A percentile compares a stretch with the other conserved stretches of the same genome.
Conservation (phyloP, 345 rosid species). For the Cardamine occulta region DNA sequence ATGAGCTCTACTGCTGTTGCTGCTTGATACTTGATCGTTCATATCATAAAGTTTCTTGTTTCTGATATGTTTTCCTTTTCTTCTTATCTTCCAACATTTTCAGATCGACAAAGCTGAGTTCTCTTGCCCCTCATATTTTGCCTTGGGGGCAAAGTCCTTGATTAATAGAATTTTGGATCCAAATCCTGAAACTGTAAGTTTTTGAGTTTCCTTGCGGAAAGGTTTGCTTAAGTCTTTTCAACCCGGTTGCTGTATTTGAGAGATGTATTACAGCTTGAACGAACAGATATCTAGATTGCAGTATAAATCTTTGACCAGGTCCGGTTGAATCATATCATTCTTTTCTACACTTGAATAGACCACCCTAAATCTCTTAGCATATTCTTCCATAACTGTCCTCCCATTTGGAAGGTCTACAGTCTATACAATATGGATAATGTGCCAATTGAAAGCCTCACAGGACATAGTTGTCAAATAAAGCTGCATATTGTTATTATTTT, state of each 20-base stretch:
- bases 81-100: conserved; percentile 14
- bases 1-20: conserved; percentile 44
- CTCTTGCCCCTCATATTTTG: conserved; percentile 88
- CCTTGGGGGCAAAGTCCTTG: conserved; percentile 82
- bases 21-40: conserved; percentile 8
- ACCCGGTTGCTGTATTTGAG: not conserved
- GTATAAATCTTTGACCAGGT: conserved; percentile 5
- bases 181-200: conserved; percentile 84
- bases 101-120: conserved; percentile 89
- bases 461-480: not conserved
- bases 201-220: conserved; percentile 1
- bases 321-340: not conserved
- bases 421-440: conserved; percentile 4
- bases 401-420: not conserved
- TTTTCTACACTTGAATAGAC: conserved; percentile 3
- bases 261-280: conserved; percentile 10
- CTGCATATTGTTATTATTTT: not conserved
- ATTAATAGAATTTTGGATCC: conserved; percentile 86
- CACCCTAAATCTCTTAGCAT: conserved; percentile 9
- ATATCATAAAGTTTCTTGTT: conserved; percentile 18
- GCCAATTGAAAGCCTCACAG: conserved; percentile 4
- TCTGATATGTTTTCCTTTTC: conserved; percentile 26
- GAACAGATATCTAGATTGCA: conserved; percentile 24
- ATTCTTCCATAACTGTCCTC: conserved; percentile 1
- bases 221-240: not conserved